phyloP scores from a whole-genome alignment of 2,329 filamentous ascomycete genomes.

The Juglanconis oblonga region DNA sequence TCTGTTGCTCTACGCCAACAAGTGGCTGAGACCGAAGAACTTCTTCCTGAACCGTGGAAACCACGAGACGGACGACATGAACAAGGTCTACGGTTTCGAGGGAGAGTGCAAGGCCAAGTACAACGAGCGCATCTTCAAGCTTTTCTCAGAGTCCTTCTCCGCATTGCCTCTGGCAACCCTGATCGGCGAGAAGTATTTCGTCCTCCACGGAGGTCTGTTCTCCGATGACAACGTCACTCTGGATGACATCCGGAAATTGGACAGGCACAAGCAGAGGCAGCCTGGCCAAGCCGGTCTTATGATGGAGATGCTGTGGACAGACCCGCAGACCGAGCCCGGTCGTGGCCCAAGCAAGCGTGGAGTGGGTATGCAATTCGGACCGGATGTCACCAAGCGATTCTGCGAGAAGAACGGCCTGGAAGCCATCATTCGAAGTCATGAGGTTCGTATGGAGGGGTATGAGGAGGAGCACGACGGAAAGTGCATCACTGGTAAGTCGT shows the following conservation, averaged over 20 bases:
- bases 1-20: constrained; percentile 89
- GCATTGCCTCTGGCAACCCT: constrained; percentile 88
- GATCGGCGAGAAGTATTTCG: constrained; percentile 85
- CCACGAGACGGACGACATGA: constrained; percentile 99
- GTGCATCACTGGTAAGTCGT: constrained; percentile 78
- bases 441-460: constrained; percentile 99
- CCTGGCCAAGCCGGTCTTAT: constrained; percentile 92
- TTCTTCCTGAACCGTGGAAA: constrained; percentile 98
- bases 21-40: constrained; percentile 82
- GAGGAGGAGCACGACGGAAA: constrained; percentile 94
- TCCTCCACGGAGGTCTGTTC: constrained; percentile 92
- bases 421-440: constrained; percentile 94
- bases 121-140: constrained; percentile 88
- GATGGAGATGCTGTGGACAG: constrained; percentile 99
- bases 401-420: constrained; percentile 94
- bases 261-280: constrained; percentile 86
- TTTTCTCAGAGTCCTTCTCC: constrained; percentile 98
- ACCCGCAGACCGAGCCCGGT: constrained; percentile 82
- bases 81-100: constrained; percentile 96
- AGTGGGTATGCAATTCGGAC: constrained; percentile 94
- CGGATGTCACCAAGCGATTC: constrained; percentile 93
- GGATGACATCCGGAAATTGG: constrained; percentile 89
- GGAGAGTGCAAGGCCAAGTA: constrained; percentile 99
- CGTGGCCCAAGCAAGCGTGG: constrained; percentile 94
- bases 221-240: constrained; percentile 90